A percentile compares a stretch with the other conserved stretches of the same genome.
Evolutionary conservation across 2,329 filamentous ascomycete genomes (phyloP).

Genomic region (Monilinia aucupariae): DNA sequence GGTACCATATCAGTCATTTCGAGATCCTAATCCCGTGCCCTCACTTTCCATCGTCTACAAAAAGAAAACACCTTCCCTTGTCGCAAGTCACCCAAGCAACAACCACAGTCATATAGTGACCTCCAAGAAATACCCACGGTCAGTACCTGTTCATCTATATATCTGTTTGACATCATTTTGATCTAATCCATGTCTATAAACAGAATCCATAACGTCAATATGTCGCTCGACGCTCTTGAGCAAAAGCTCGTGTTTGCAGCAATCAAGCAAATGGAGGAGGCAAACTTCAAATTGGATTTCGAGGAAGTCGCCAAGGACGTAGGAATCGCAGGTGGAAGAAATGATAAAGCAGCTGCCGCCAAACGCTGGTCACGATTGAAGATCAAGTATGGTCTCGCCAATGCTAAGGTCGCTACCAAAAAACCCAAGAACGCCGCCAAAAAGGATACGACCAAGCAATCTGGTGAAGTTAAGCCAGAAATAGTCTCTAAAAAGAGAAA

Average conservation of each 20-base stretch:
- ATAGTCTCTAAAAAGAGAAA: neutral
- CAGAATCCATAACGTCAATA: no score
- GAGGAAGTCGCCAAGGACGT: neutral
- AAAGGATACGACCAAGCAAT: neutral
- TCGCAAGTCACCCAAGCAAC: neutral
- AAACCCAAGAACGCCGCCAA: no score
- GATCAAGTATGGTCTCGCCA: no score
- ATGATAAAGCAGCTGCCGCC: neutral
- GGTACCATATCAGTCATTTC: neutral
- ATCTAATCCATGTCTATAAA: neutral
- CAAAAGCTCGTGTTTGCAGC: neutral
- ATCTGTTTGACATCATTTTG: neutral
- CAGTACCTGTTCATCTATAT: neutral
- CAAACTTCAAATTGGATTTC: neutral
- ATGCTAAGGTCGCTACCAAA: no score
- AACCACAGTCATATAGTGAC: neutral
- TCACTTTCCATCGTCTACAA: neutral
- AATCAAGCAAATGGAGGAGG: neutral
- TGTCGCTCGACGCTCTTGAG: no score
- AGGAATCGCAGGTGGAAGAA: neutral
- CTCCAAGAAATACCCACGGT: neutral
- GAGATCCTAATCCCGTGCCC: neutral
- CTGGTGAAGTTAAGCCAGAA: no score
- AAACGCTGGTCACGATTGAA: neutral
- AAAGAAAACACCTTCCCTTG: neutral